A percentile compares a stretch with the other conserved stretches of the same genome.
Conservation (phyloP, 2,329 filamentous ascomycete species). For the Aspergillus piperis region DNA sequence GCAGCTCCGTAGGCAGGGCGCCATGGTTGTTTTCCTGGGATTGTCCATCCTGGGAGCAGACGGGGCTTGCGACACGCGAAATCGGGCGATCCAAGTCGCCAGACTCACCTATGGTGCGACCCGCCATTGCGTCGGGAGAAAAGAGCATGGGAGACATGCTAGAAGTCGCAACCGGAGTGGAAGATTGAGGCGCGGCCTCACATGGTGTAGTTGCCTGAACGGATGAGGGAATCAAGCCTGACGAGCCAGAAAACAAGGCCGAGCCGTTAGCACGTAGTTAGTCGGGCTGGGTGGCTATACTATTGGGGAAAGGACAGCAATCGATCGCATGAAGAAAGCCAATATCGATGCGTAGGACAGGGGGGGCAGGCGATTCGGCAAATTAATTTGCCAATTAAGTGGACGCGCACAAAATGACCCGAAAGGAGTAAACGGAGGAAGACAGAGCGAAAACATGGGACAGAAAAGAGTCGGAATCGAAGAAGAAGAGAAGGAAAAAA, state of each 20-base stretch:
- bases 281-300: not conserved
- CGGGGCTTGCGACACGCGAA: slow-evolving; percentile 25
- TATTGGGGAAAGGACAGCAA: slow-evolving; percentile 1
- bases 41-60: slow-evolving; percentile 23
- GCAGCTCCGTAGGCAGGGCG: slow-evolving; percentile 23
- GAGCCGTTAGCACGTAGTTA: slow-evolving; percentile 11
- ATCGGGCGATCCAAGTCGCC: slow-evolving; percentile 33
- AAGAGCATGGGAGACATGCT: slow-evolving; percentile 26
- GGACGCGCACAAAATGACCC: not conserved
- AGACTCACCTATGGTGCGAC: slow-evolving; percentile 38
- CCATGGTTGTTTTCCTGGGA: slow-evolving; percentile 15
- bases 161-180: slow-evolving; percentile 27
- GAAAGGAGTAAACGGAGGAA: slow-evolving; percentile 3
- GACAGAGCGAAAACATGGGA: slow-evolving; percentile 6
- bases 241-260: slow-evolving; percentile 13
- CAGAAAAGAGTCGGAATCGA: not conserved
- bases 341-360: slow-evolving; percentile 3
- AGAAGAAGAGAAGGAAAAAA: slow-evolving; percentile 13
- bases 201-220: slow-evolving; percentile 35
- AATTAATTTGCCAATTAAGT: not conserved
- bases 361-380: not conserved
- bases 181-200: slow-evolving; percentile 31
- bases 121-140: slow-evolving; percentile 20
- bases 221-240: slow-evolving; percentile 28
- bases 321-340: not conserved